Evolutionary conservation across 108 stramenopile genomes (phyloP).

Genomic region (Skeletonema menzelii): DNA sequence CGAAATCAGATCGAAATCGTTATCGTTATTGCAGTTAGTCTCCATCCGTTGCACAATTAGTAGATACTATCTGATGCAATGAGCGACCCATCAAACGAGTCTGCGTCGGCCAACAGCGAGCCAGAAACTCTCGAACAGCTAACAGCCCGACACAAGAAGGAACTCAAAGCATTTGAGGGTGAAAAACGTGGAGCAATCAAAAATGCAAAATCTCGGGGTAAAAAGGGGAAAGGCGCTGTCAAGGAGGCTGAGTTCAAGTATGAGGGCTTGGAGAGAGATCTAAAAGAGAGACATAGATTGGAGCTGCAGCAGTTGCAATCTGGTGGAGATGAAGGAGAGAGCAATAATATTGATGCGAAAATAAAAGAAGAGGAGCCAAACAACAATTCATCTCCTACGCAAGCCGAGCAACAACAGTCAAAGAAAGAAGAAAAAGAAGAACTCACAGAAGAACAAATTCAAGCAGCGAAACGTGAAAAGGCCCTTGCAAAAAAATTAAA

Average conservation of each 20-base stretch:
- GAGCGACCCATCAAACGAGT: not conserved
- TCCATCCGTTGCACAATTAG: too few species aligned
- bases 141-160: conserved; percentile 68
- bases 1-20: too few species aligned
- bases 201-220: conserved; percentile 72
- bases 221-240: conserved; percentile 77
- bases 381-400: conserved; percentile 8
- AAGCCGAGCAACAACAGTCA: not conserved
- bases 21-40: too few species aligned
- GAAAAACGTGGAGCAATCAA: conserved; percentile 80
- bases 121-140: conserved; percentile 51
- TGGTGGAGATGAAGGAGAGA: not conserved
- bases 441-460: conserved; percentile 16
- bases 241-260: conserved; percentile 49
- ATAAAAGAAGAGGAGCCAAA: conserved; percentile 9
- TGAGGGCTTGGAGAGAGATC: conserved; percentile 37
- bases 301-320: conserved; percentile 35
- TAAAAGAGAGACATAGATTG: conserved; percentile 43
- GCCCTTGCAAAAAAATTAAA: conserved; percentile 62
- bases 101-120: not conserved
- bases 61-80: too few species aligned
- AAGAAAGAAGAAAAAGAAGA: conserved; percentile 12
- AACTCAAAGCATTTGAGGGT: conserved; percentile 78
- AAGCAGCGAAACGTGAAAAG: conserved; percentile 61
- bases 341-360: not conserved